phyloP scores from a whole-genome alignment of 2,329 filamentous ascomycete species.

The Sporothrix schenckii region DNA sequence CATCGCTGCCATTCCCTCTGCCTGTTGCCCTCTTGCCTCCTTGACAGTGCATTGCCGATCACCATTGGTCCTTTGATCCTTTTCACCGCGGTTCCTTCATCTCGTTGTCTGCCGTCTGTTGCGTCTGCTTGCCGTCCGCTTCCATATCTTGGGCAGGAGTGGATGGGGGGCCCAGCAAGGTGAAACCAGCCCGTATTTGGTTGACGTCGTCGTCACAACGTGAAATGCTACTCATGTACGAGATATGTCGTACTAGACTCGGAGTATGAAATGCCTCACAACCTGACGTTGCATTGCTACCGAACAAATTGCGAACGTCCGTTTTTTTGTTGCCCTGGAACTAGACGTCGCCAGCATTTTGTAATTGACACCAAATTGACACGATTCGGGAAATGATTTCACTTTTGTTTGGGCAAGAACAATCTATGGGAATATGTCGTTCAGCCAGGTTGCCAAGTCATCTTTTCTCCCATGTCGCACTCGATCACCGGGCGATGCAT shows the following conservation, averaged over 20 bases:
- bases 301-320: neutral
- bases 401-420: neutral
- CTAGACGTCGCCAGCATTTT: neutral
- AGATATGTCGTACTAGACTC: too few species aligned
- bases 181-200: constrained; percentile 21
- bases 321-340: neutral
- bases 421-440: neutral
- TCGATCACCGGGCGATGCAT: neutral
- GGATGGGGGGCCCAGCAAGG: constrained; percentile 15
- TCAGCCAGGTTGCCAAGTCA: neutral
- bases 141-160: constrained; percentile 9
- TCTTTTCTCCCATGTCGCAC: neutral
- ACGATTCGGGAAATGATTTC: constrained; percentile 7
- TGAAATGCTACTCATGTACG: too few species aligned
- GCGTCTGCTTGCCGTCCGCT: neutral
- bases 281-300: constrained; percentile 4
- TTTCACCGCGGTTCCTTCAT: neutral
- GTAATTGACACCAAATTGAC: too few species aligned
- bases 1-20: neutral
- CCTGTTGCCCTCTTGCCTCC: neutral
- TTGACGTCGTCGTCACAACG: neutral
- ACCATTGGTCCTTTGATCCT: neutral
- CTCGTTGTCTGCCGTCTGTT: neutral
- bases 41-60: constrained; percentile 21
- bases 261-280: neutral